These are phyloP conservation scores for Papilionanthe hybrid DNA, from an alignment of 116 monocot species.

Conservation along the genomic window DNA sequence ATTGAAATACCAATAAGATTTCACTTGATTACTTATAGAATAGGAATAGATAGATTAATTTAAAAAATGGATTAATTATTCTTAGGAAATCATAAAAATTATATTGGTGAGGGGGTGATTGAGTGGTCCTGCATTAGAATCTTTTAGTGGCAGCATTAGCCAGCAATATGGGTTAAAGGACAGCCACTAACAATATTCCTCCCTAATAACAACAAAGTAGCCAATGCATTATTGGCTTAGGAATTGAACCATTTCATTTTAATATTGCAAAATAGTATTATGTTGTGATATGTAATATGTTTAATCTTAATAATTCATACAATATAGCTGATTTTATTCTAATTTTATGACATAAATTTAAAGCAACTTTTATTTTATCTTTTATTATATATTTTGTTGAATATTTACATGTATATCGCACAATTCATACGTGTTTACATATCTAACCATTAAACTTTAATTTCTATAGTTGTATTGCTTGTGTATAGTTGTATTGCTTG, in stretches of 20 bases:
- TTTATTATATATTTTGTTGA: too few species aligned
- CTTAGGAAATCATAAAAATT: not conserved
- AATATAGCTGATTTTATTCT: too few species aligned
- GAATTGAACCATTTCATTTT: not conserved
- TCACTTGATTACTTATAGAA: not conserved
- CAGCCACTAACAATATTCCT: constrained; percentile 2
- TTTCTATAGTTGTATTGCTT: too few species aligned
- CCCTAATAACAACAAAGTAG: constrained; percentile 2
- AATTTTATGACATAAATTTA: too few species aligned
- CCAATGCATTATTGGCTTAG: not conserved
- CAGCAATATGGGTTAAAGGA: not conserved
- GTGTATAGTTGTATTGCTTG: too few species aligned
- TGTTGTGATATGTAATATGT: too few species aligned
- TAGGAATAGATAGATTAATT: not conserved
- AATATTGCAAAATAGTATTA: too few species aligned
- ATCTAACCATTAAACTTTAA: too few species aligned
- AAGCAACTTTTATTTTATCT: too few species aligned
- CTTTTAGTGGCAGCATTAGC: not conserved
- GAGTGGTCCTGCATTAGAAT: not conserved
- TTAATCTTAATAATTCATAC: too few species aligned
- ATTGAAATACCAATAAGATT: not conserved
- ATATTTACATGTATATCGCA: too few species aligned
- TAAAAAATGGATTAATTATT: not conserved
- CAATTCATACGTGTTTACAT: too few species aligned
- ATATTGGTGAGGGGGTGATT: not conserved